phyloP scores from a whole-genome alignment of 441 rosid species.

The Pelargonium australe region DNA sequence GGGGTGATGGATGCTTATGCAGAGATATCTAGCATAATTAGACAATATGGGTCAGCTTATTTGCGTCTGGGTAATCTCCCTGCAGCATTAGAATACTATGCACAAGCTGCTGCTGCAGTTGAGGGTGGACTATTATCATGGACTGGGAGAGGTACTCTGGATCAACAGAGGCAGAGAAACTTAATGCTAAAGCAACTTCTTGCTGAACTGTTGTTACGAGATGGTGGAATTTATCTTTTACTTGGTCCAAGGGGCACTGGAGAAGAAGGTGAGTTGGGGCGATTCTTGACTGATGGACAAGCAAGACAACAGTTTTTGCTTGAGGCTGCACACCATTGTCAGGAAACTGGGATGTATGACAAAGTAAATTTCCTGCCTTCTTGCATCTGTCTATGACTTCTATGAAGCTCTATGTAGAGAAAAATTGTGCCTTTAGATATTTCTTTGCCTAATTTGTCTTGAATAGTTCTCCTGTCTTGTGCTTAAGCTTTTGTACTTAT shows the following conservation, averaged over 20 bases:
- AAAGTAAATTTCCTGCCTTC: slow-evolving; percentile 39
- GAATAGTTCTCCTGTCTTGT: background rate
- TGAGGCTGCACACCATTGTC: slow-evolving; percentile 81
- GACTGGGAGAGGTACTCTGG: slow-evolving; percentile 69
- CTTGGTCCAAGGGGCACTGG: slow-evolving; percentile 85
- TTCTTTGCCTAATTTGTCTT: slow-evolving; percentile 4
- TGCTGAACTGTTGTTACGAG: slow-evolving; percentile 74
- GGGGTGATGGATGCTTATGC: slow-evolving; percentile 86
- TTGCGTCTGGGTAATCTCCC: slow-evolving; percentile 64
- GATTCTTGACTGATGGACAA: slow-evolving; percentile 56
- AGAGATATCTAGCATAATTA: slow-evolving; percentile 80
- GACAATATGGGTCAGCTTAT: slow-evolving; percentile 79
- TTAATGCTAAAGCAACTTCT: slow-evolving; percentile 88
- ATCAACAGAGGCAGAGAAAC: slow-evolving; percentile 85
- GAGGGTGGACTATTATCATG: slow-evolving; percentile 87
- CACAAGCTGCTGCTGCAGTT: slow-evolving; percentile 89
- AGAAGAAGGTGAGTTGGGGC: slow-evolving; percentile 81
- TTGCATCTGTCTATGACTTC: slow-evolving; percentile 4
- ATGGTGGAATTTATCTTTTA: slow-evolving; percentile 68
- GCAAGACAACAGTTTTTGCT: slow-evolving; percentile 72
- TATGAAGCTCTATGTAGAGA: background rate
- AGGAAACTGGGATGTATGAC: slow-evolving; percentile 81
- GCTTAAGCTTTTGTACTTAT: slow-evolving; percentile 5
- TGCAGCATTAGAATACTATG: slow-evolving; percentile 82
- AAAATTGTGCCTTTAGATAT: background rate